Evolutionary conservation across 768 basidiomycete genomes (phyloP).

Genomic region (Cystobasidium tubakii): DNA sequence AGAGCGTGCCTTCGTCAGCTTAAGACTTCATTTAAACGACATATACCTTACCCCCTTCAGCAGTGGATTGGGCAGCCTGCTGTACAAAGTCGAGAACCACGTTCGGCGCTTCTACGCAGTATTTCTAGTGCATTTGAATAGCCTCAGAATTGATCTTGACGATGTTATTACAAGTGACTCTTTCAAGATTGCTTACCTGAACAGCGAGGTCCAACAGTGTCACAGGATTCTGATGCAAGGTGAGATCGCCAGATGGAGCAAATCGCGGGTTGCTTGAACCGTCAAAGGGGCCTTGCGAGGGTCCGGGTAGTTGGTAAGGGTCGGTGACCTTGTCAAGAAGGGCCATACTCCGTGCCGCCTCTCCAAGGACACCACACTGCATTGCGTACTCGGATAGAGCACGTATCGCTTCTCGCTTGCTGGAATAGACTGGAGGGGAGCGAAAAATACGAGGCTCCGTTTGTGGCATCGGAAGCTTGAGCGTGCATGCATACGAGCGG

Average conservation of each 20-base stretch:
- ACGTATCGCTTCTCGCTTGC: constrained; percentile 6
- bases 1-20: background rate
- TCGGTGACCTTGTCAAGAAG: background rate
- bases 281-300: background rate
- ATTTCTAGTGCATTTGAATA: constrained; percentile 17
- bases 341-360: constrained; percentile 24
- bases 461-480: background rate
- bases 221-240: background rate
- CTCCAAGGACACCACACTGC: background rate
- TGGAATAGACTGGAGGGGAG: background rate
- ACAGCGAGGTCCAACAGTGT: constrained; percentile 16
- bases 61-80: background rate
- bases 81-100: constrained; percentile 2
- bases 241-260: background rate
- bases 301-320: background rate
- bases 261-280: background rate
- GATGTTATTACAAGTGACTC: too few relatives aligned
- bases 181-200: constrained; percentile 8
- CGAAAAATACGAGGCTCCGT: background rate
- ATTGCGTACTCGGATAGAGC: constrained; percentile 21
- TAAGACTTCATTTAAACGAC: too few relatives aligned
- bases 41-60: background rate
- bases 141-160: too few relatives aligned
- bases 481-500: background rate
- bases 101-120: constrained; percentile 25